Conservation (phyloP, 2,329 filamentous ascomycete genomes). For the Aspergillus pseudoviridinutans region DNA sequence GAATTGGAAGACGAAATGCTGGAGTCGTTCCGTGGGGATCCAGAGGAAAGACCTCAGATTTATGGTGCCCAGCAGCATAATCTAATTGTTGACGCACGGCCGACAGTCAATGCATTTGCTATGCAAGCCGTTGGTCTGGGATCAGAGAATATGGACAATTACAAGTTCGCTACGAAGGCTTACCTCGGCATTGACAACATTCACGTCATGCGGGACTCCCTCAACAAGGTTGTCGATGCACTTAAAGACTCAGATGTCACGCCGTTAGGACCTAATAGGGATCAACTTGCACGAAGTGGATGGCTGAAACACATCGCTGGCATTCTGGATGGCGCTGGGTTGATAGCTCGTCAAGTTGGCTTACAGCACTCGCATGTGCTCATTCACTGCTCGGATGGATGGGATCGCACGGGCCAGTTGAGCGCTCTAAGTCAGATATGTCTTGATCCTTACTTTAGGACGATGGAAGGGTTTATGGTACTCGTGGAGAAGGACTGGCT, state of each 20-base stretch:
- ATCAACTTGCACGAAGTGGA: slow-evolving; percentile 74
- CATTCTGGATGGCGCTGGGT: slow-evolving; percentile 75
- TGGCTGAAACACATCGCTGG: slow-evolving; percentile 89
- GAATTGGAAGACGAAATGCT: slow-evolving; percentile 66
- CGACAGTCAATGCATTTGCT: slow-evolving; percentile 87
- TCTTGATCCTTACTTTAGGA: slow-evolving; percentile 92
- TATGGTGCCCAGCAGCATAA: slow-evolving; percentile 94
- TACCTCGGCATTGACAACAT: slow-evolving; percentile 98
- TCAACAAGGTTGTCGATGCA: slow-evolving; percentile 81
- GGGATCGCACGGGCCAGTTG: slow-evolving; percentile 94
- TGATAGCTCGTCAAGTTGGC: slow-evolving; percentile 84
- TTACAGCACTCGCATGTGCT: slow-evolving; percentile 91
- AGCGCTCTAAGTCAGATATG: slow-evolving; percentile 89
- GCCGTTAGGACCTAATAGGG: slow-evolving; percentile 73
- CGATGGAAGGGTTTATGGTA: slow-evolving; percentile 89
- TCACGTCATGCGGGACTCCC: slow-evolving; percentile 91
- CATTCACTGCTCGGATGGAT: slow-evolving; percentile 97
- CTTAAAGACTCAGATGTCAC: slow-evolving; percentile 91
- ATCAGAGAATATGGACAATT: slow-evolving; percentile 97
- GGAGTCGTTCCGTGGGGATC: slow-evolving; percentile 51
- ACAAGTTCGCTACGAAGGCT: slow-evolving; percentile 83
- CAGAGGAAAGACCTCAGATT: slow-evolving; percentile 61
- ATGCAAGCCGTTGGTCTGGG: slow-evolving; percentile 92
- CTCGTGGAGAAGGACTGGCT: slow-evolving; percentile 97
- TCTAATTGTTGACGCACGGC: slow-evolving; percentile 91